Evolutionary conservation across 306 rosid genomes (phyloP), one percentile per base, ranked within the genome.

Genomic region (Crotalaria pallida): DNA sequence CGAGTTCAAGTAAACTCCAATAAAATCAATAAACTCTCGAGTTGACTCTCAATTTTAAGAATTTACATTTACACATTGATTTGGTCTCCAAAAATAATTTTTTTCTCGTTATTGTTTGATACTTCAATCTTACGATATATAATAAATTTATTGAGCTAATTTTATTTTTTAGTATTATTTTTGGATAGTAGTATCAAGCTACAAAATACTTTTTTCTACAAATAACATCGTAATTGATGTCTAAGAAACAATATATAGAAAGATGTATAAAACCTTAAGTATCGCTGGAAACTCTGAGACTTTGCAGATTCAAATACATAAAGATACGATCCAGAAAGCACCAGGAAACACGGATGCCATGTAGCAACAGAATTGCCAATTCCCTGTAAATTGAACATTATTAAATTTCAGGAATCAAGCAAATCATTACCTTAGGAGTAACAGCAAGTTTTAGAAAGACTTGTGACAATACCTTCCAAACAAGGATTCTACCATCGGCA

Each of bases 321-420:
- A 24, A 91, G 84, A 84, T 87, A 84, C n/a, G 83, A 76, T 68
- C 91, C 96, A 4, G 96, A 87, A 45, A 94, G 83, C 63, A 86
- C 87, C 72, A 94, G 78, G 80, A 84, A 88, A 86, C 96, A 91
- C 24, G 95, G 88, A 79, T 89, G 89, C 99, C 99, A 94, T 10
- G 96, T 75, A 52, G 99, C 95, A 57, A 94, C 85, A 23, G 97
- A 94, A 85, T 94, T 94, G 49, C 99, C 99, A 57, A 94, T 86
- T 56, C 99, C 97, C 99, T 94, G 81, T 52, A 72, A 77, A 57
- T 62, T 67, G 65, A 71, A 65, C 38, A 27, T 29, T 24, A 67
- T 62, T 24, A 55, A 34, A 47, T 61, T 66, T 65, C 27, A 24
- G 9, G 58, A 18, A 19, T 72, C 24, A 72, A 63, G 70, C 19